Evolutionary conservation across 2,329 filamentous ascomycete species (phyloP), one percentile per base, ranked within the genome.

Genomic region (Zelopaecilomyces penicillatus): DNA sequence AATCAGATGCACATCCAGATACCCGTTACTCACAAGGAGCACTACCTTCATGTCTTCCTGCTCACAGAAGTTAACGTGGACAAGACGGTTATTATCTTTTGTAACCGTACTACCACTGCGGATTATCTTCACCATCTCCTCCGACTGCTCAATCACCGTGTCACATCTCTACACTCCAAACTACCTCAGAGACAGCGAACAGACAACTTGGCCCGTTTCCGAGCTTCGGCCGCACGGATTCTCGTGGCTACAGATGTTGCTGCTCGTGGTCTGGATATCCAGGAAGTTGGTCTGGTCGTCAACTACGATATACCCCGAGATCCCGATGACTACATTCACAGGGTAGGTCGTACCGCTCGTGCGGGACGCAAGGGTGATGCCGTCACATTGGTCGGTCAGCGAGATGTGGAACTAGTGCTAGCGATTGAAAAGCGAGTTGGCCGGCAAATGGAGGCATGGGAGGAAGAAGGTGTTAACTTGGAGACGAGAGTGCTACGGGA

Each of bases 241-340:
- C 77, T 98, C 2, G 86, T 98, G 8, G 91, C 93, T 1, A 98
- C 93, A 0, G 93, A 98, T 61, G 90, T 98, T 10, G 93, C 93
- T 1, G 87, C 89, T 19, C 80, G 93, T 63, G 93, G 93, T 74
- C 78, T 98, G 4, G 93, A 98, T 68, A 96, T 98, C 50, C 91
- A 91, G 1, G 86, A 89, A 54, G 91, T 97, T 5, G 83, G 78
- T 44, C 67, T 97, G 11, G 93, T 98, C 3, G 71, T 98, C 59
- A 97, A 98, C 66, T 98, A 90, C 65, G 93, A 98, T 61, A 80
- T 98, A 1, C 93, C 93, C 0, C 82, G 91, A n/a, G 88, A 96
- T 60, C 88, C 91, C 3, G 90, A 96, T 62, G 91, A 96, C 65
- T 98, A 98, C 64, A 93, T 98, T 53, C 93, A 98, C 69, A 82